These are phyloP conservation scores for Tilletiopsis washingtonensis DNA, from an alignment of 1,284 basidiomycete genomes.

Conservation along the genomic window DNA sequence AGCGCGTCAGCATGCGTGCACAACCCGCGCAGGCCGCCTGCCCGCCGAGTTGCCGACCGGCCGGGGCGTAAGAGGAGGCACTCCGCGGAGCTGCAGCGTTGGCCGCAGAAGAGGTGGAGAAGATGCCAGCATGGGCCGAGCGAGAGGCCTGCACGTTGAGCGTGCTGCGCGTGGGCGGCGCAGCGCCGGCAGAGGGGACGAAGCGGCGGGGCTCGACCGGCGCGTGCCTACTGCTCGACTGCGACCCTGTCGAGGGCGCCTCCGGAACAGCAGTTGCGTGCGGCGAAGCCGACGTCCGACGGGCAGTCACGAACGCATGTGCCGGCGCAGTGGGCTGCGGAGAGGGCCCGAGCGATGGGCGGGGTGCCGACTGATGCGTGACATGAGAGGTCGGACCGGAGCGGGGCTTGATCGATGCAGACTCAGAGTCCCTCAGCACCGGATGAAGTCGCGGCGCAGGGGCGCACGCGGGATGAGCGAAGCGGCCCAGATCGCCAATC, in stretches of 20 bases:
- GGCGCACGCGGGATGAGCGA: conserved; percentile 13
- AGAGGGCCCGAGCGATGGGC: conserved; percentile 4
- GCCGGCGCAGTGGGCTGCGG: not conserved
- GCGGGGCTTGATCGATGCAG: too few relatives aligned
- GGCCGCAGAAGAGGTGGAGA: too few relatives aligned
- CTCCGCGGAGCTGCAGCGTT: too few relatives aligned
- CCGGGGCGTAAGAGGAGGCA: too few relatives aligned
- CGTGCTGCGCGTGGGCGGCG: conserved; percentile 20
- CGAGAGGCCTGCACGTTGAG: conserved; percentile 1
- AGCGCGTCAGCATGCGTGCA: conserved; percentile 15
- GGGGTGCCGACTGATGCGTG: conserved; percentile 2
- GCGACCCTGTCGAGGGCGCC: not conserved
- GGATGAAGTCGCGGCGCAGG: conserved; percentile 6
- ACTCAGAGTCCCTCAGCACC: too few relatives aligned
- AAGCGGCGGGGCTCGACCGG: conserved; percentile 7
- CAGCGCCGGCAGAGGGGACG: conserved; percentile 25
- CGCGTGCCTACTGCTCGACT: not conserved
- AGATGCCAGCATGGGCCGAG: too few relatives aligned
- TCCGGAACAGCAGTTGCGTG: not conserved
- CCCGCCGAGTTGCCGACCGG: conserved; percentile 23
- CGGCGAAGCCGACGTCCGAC: not conserved
- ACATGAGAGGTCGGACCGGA: too few relatives aligned
- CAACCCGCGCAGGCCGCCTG: conserved; percentile 27
- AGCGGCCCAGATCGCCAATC: conserved; percentile 1
- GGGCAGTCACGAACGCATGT: not conserved